Percentiles rank a stretch among this genome's conserved stretches.
Evolutionary conservation across 768 basidiomycete species (phyloP).

Genomic region (Cyathus striatus): DNA sequence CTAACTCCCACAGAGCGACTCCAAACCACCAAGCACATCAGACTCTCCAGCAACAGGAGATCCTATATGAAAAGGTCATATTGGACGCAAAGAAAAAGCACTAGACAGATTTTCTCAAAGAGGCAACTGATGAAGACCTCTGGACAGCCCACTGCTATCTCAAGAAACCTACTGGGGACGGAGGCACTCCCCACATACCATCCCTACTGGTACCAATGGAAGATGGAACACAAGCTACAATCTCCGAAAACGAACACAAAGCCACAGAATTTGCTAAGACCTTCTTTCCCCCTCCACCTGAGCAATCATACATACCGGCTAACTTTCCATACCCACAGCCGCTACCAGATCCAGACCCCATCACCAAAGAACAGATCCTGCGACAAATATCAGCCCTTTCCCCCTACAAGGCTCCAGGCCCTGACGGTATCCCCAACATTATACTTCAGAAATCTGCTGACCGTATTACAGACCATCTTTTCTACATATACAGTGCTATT

Average conservation of each 20-base stretch:
- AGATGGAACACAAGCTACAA: neutral
- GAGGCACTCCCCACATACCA: conserved; percentile 13
- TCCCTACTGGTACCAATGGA: conserved; percentile 1
- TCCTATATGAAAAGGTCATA: conserved; percentile 10
- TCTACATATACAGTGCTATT: conserved; percentile 9
- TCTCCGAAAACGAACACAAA: conserved; percentile 3
- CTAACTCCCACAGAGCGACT: conserved; percentile 1
- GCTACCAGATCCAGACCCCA: neutral
- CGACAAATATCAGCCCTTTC: conserved; percentile 10
- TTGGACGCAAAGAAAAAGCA: conserved; percentile 13
- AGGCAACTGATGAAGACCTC: neutral
- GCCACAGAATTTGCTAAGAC: conserved; percentile 3
- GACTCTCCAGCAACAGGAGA: conserved; percentile 6
- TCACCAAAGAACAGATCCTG: neutral
- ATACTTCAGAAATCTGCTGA: conserved; percentile 10
- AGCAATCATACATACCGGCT: too few species aligned
- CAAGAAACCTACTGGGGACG: conserved; percentile 10
- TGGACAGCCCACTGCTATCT: conserved; percentile 17
- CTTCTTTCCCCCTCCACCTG: conserved; percentile 11
- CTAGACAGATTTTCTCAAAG: conserved; percentile 21
- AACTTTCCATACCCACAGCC: conserved; percentile 7
- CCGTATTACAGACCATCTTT: conserved; percentile 8
- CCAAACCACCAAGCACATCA: conserved; percentile 17
- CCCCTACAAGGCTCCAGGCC: conserved; percentile 14
- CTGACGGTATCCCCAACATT: conserved; percentile 19